Evolutionary conservation across 2,329 filamentous ascomycete species (phyloP).

Genomic region (Chrysosphaeria jannelii): DNA sequence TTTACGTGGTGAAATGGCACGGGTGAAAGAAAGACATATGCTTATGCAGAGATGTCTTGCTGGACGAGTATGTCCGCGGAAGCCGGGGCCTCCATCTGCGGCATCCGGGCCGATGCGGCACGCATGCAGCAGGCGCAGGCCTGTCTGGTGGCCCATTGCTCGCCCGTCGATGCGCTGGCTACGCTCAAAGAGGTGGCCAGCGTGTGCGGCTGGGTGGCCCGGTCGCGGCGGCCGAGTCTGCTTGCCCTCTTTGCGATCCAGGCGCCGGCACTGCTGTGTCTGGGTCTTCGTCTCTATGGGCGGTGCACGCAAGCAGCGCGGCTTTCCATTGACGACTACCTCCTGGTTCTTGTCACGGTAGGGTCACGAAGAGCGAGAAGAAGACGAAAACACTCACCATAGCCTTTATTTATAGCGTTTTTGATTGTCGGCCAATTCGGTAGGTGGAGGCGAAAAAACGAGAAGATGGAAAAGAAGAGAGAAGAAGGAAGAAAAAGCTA

Average conservation of each 20-base stretch:
- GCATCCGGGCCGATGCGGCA: no score
- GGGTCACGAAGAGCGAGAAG: no score
- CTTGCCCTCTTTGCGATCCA: constrained; percentile 10
- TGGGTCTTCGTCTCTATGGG: constrained; percentile 11
- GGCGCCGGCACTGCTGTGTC: constrained; percentile 8
- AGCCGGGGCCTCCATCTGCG: no score
- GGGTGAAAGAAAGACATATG: no score
- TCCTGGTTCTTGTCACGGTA: constrained; percentile 10
- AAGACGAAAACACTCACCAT: no score
- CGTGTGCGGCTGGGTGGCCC: constrained; percentile 7
- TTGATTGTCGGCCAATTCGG: constrained; percentile 8
- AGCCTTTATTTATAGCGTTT: constrained; percentile 8
- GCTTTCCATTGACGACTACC: constrained; percentile 12
- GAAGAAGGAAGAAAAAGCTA: no score
- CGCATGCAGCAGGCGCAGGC: no score
- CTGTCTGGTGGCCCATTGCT: constrained; percentile 1
- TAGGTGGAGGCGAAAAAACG: no score
- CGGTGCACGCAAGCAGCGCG: constrained; percentile 8
- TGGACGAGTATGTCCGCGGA: no score
- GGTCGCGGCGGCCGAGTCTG: constrained; percentile 9
- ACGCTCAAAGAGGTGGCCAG: neutral
- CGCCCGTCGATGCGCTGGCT: constrained; percentile 1
- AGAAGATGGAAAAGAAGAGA: no score
- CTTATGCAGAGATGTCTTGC: no score
- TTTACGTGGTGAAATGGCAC: no score